These are phyloP conservation scores for Chaetoscypha palmicola DNA, from an alignment of 2,329 filamentous ascomycete genomes.

Conservation along the genomic window DNA sequence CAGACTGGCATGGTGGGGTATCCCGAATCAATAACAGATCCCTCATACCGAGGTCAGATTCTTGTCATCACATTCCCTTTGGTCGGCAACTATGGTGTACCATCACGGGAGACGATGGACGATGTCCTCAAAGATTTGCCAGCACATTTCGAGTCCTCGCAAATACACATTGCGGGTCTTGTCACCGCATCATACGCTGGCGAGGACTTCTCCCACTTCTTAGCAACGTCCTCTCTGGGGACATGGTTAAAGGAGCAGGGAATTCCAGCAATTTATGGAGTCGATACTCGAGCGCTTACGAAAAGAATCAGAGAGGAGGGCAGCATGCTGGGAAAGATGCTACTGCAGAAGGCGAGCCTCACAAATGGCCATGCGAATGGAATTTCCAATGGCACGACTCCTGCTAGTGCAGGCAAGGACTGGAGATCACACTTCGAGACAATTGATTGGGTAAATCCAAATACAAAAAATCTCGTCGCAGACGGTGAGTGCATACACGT, in stretches of 20 bases:
- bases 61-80: conserved; percentile 94
- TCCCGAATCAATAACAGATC: conserved; percentile 85
- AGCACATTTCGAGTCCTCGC: conserved; percentile 83
- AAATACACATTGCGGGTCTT: conserved; percentile 91
- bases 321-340: conserved; percentile 90
- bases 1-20: conserved; percentile 99
- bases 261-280: conserved; percentile 87
- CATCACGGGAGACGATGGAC: conserved; percentile 77
- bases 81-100: conserved; percentile 96
- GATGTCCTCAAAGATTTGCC: conserved; percentile 79
- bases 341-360: conserved; percentile 56
- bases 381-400: conserved; percentile 35
- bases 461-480: conserved; percentile 84
- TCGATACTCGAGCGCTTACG: conserved; percentile 88
- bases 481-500: conserved; percentile 63
- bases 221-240: conserved; percentile 84
- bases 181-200: conserved; percentile 87
- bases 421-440: conserved; percentile 61
- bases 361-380: conserved; percentile 38
- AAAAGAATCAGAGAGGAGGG: conserved; percentile 91
- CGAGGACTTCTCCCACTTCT: conserved; percentile 91
- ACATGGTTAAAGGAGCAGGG: conserved; percentile 95
- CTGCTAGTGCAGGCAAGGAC: conserved; percentile 34
- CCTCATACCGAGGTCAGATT: conserved; percentile 86
- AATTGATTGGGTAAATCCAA: conserved; percentile 86